Base-by-base conservation (phyloP, 306 rosid genomes). In the Gynostemma pentaphyllum region DNA sequence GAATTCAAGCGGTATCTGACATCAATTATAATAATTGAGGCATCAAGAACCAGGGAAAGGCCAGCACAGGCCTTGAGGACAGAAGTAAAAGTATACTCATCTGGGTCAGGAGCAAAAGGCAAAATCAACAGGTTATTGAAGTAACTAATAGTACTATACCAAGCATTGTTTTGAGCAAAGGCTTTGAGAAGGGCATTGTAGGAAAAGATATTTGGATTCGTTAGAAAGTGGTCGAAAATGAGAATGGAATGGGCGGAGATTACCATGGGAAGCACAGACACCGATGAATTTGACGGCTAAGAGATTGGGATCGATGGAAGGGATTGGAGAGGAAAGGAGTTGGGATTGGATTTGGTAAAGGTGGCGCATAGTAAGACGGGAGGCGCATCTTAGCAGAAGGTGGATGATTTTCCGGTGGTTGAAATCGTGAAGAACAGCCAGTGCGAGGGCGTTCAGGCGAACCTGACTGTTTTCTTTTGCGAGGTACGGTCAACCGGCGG, bases 1-100 rank as follows among this genome's bases (percentile, higher is more conserved):
- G n/a, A n/a, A n/a, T n/a, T n/a, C n/a, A n/a, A n/a, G n/a, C n/a
- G n/a, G n/a, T n/a, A n/a, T n/a, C n/a, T n/a, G n/a, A n/a, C n/a
- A n/a, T n/a, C n/a, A n/a, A n/a, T n/a, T n/a, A n/a, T n/a, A n/a
- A n/a, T n/a, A n/a, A n/a, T n/a, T n/a, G n/a, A n/a, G n/a, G n/a
- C n/a, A n/a, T 78, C 74, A 10, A 19, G 45, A 18, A 36, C 45
- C 29, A n/a, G 71, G 36, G 72, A 48, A 55, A 78, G 68, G 27
- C 79, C 79, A 34, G 79, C 76, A 62, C 83, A 71, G 71, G 83
- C 83, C 69, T 78, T 78, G 67, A 78, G 72, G 15, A 74, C 77
- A 47, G 79, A 74, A 55, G 83, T 78, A 69, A 78, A 74, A 2
- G 83, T 74, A 63, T 71, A 74, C 37, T 78, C 79, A 22, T 74